Base-by-base conservation (phyloP, 345 rosid species). In the Pistacia vera region DNA sequence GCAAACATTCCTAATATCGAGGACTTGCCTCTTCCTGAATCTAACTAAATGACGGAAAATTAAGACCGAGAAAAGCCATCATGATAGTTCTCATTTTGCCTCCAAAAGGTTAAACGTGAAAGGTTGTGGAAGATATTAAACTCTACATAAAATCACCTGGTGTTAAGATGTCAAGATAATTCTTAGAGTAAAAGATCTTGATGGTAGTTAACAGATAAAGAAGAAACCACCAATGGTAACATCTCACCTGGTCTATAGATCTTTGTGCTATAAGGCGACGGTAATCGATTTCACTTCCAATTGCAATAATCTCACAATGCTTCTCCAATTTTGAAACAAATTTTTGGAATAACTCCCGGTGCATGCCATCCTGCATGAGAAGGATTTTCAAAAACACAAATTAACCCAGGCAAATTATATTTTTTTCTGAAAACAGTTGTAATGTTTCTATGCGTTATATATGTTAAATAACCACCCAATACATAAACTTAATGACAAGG, bases 201-300 rank as follows among this genome's bases (percentile, higher is more conserved):
- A 51, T 2, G 36, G 8, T 22, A 49, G 57, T 12, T 71, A 16
- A 72, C 28, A 59, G 8, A 46, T 17, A 8, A 49, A 25, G 59
- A 72, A 62, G 28, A 49, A 48, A 62, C 58, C 17, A 48, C 18
- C 12, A 16, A 5, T 25, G 7, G 48, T 52, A 65, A 30, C 55
- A 63, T 48, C 70, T 75, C 60, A 95, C 97, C 88, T 82, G 74
- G 68, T 86, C 85, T 66, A 85, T 56, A 36, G 84, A 81, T 63
- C 85, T 88, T 77, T 90, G 80, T 18, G 97, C 97, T 61, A 89
- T 88, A 67, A 82, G 84, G 62, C 97, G 89, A 38, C 97, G 93
- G 81, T 93, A 95, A 87, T 95, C 97, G 74, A 95, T 82, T 79
- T 93, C 97, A 77, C 90, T 90, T 83, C 90, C 97, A 79, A 93